Evolutionary conservation across 345 rosid genomes (phyloP).

Genomic region (Durio zibethinus): DNA sequence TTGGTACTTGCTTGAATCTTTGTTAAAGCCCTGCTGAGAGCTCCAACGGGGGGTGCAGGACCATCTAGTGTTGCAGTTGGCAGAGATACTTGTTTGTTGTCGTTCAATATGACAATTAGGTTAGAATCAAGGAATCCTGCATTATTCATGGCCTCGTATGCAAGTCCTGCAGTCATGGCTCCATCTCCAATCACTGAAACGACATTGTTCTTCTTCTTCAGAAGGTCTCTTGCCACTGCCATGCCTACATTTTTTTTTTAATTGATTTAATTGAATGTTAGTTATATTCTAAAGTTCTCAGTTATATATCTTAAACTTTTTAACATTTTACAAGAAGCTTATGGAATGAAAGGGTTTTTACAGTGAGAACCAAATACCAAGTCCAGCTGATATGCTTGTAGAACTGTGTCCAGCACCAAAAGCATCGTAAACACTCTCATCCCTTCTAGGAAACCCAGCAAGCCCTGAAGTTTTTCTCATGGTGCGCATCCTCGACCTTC

Average conservation of each 20-base stretch:
- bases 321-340: too few relatives aligned
- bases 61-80: slow-evolving; percentile 79
- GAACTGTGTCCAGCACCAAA: slow-evolving; percentile 78
- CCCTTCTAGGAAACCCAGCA: slow-evolving; percentile 73
- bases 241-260: too few relatives aligned
- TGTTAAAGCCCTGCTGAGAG: slow-evolving; percentile 53
- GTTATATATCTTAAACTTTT: not conserved
- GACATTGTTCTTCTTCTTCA: slow-evolving; percentile 56
- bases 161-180: slow-evolving; percentile 80
- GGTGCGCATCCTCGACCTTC: slow-evolving; percentile 68
- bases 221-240: slow-evolving; percentile 69
- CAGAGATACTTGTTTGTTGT: slow-evolving; percentile 71
- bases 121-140: slow-evolving; percentile 65
- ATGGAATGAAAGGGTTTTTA: too few relatives aligned
- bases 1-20: slow-evolving; percentile 59
- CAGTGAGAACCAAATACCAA: slow-evolving; percentile 30
- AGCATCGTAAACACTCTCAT: slow-evolving; percentile 64
- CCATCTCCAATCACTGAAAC: slow-evolving; percentile 77
- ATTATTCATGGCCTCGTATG: slow-evolving; percentile 74
- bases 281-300: not conserved
- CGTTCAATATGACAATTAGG: slow-evolving; percentile 53
- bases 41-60: slow-evolving; percentile 71
- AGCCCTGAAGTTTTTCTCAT: slow-evolving; percentile 68
- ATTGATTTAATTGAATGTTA: not conserved
- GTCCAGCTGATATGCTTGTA: slow-evolving; percentile 80